Evolutionary conservation across 306 rosid genomes (phyloP).

Genomic region (Pachyrhizus erosus): DNA sequence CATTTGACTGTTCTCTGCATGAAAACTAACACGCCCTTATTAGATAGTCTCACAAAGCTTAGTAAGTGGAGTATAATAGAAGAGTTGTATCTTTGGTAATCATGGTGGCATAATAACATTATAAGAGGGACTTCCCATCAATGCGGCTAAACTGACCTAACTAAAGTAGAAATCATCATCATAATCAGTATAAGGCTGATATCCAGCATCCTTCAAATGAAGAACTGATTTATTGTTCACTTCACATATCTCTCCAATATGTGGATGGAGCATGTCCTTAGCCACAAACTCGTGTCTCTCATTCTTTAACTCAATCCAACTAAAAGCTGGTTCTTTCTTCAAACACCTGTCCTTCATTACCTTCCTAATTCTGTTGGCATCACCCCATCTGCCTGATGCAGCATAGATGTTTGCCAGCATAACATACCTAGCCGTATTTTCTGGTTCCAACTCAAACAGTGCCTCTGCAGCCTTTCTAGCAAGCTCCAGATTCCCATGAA

Average conservation of each 20-base stretch:
- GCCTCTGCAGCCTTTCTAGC: conserved; percentile 65
- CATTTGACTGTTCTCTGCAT: not conserved
- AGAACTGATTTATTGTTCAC: conserved; percentile 47
- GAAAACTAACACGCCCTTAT: not conserved
- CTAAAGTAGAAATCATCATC: conserved; percentile 40
- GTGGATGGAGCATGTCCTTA: conserved; percentile 57
- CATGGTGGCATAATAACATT: not conserved
- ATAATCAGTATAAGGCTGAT: conserved; percentile 48
- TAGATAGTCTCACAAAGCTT: not conserved
- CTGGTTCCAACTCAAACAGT: conserved; percentile 64
- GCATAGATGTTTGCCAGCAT: conserved; percentile 73
- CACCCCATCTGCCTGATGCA: conserved; percentile 62
- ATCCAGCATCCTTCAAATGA: conserved; percentile 61
- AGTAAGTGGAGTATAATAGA: not conserved
- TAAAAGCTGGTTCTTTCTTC: conserved; percentile 61
- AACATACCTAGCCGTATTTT: conserved; percentile 66
- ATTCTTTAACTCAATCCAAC: conserved; percentile 70
- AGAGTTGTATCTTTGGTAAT: not conserved
- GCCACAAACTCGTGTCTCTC: conserved; percentile 58
- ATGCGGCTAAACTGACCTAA: conserved; percentile 1
- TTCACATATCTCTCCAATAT: conserved; percentile 56
- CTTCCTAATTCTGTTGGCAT: conserved; percentile 56
- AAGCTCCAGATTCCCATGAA: conserved; percentile 59
- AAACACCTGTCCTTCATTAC: conserved; percentile 58
- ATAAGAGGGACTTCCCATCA: not conserved